Conservation (phyloP, 176 grass and related monocot genomes). For the Avena atlantica region DNA sequence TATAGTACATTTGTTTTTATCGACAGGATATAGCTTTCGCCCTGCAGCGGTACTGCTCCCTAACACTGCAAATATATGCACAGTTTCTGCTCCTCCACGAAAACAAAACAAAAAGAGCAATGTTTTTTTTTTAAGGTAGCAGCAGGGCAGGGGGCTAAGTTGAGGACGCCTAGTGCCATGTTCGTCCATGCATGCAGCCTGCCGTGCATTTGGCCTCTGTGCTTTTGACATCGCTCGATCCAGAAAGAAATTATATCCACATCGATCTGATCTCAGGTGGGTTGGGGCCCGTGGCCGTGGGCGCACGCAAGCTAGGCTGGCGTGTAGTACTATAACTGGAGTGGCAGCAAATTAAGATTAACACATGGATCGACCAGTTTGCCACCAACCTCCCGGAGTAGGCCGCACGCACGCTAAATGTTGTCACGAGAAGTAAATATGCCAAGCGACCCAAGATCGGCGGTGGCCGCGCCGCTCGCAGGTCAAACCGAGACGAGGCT, state of each 20-base stretch:
- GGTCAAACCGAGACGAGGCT: not conserved
- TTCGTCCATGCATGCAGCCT: too few relatives aligned
- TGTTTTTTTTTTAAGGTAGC: too few relatives aligned
- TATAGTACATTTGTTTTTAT: not conserved
- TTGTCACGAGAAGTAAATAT: constrained; percentile 45
- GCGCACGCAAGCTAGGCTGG: not conserved
- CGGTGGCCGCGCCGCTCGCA: not conserved
- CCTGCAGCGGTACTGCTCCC: not conserved
- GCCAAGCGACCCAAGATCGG: not conserved
- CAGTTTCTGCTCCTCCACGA: not conserved
- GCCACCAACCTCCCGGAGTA: not conserved
- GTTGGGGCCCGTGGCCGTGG: too few relatives aligned
- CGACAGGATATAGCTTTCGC: not conserved
- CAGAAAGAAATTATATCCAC: not conserved
- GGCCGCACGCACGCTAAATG: constrained; percentile 36
- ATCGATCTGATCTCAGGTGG: not conserved
- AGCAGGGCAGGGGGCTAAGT: too few relatives aligned
- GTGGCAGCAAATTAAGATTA: not conserved
- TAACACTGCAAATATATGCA: not conserved
- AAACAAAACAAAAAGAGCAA: too few relatives aligned
- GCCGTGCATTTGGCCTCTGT: too few relatives aligned
- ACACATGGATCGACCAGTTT: not conserved
- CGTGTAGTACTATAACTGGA: not conserved
- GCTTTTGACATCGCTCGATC: too few relatives aligned
- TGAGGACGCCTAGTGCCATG: too few relatives aligned